Evolutionary conservation across 805 yeast genomes (phyloP).

Genomic region (Candida incommunis): DNA sequence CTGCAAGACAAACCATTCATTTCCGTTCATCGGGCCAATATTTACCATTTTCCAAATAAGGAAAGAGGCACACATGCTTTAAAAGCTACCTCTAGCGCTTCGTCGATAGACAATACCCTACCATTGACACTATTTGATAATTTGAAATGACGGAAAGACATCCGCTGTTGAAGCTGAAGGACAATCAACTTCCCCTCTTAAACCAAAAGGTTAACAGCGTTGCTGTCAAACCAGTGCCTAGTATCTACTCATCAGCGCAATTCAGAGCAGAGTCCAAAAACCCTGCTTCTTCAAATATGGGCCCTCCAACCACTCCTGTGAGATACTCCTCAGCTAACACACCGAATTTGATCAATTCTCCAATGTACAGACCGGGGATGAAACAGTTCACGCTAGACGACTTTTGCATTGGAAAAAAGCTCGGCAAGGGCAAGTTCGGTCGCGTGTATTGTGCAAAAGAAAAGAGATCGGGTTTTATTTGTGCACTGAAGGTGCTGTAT

Average conservation of each 20-base stretch:
- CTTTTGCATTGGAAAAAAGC: slow-evolving; percentile 73
- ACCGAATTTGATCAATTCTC: background rate
- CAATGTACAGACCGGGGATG: background rate
- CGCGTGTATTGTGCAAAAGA: slow-evolving; percentile 82
- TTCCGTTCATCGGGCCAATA: too few relatives aligned
- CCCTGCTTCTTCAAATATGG: background rate
- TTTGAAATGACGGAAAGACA: background rate
- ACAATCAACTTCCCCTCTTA: background rate
- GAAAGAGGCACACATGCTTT: too few relatives aligned
- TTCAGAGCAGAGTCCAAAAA: background rate
- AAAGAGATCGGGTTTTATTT: slow-evolving; percentile 56
- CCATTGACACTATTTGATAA: too few relatives aligned
- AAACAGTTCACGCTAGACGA: slow-evolving; percentile 34
- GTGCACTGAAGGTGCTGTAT: slow-evolving; percentile 87
- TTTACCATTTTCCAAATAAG: too few relatives aligned
- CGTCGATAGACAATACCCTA: too few relatives aligned
- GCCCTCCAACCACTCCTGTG: background rate
- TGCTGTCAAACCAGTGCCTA: too few relatives aligned
- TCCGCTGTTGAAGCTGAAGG: background rate
- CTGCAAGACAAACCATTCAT: too few relatives aligned
- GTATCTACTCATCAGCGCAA: background rate
- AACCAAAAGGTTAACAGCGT: background rate
- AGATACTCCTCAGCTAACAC: background rate
- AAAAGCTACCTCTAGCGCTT: too few relatives aligned
- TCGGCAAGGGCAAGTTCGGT: slow-evolving; percentile 92